These are phyloP conservation scores for Brassica cretica DNA, from an alignment of 345 rosid genomes.

Conservation along the genomic window DNA sequence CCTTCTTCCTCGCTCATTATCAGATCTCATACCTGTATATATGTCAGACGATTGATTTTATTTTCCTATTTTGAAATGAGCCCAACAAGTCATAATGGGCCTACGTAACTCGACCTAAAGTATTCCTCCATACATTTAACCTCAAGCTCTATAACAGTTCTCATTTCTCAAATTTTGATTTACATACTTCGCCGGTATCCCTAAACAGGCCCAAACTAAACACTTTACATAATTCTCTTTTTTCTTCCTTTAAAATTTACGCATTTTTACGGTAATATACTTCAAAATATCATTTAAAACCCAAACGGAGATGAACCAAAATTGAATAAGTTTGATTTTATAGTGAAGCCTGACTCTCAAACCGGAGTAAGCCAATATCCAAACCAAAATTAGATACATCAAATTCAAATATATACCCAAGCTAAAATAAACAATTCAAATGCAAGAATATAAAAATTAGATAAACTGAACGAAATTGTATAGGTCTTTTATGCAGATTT, in stretches of 20 bases:
- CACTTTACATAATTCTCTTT: not conserved
- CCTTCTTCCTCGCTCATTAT: not conserved
- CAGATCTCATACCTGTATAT: not conserved
- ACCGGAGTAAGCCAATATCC: not conserved
- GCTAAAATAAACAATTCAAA: not conserved
- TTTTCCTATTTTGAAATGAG: not conserved
- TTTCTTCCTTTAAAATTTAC: not conserved
- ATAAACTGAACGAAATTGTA: not conserved
- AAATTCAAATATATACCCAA: not conserved
- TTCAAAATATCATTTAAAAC: not conserved
- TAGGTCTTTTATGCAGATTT: not conserved
- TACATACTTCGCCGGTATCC: not conserved
- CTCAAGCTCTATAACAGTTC: not conserved
- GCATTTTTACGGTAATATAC: conserved; percentile 1
- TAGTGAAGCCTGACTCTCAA: not conserved
- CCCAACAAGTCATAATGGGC: not conserved
- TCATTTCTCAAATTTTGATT: not conserved
- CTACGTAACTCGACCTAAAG: not conserved
- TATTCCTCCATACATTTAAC: not conserved
- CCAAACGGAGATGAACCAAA: conserved; percentile 19
- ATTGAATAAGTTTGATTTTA: not conserved
- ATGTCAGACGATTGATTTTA: too few relatives aligned
- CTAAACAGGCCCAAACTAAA: conserved; percentile 12
- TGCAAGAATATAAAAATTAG: not conserved
- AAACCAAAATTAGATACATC: not conserved